Conservation (phyloP, 1,139 yeast genomes). For the Yamadazyma diospyri region DNA sequence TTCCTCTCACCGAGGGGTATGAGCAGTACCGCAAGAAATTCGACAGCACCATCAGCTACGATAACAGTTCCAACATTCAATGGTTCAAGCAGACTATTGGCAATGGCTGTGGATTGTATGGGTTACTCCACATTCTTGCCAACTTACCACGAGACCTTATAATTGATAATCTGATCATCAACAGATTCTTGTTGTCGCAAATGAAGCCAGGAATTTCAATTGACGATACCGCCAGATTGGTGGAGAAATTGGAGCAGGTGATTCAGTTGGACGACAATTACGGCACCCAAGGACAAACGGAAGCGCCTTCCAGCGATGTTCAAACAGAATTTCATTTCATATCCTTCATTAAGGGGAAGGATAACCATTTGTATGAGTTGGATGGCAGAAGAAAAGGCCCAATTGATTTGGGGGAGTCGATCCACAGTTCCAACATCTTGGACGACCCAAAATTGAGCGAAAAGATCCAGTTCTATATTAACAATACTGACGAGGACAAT, state of each 20-base stretch:
- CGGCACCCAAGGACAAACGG: conserved; percentile 73
- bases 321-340: conserved; percentile 76
- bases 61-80: conserved; percentile 12
- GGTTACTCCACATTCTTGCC: conserved; percentile 69
- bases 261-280: conserved; percentile 52
- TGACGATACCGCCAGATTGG: conserved; percentile 40
- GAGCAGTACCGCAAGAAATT: conserved; percentile 44
- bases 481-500: conserved; percentile 55
- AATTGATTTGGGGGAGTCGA: conserved; percentile 52
- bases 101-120: conserved; percentile 94
- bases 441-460: conserved; percentile 47
- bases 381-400: conserved; percentile 90
- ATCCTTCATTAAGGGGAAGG: conserved; percentile 58
- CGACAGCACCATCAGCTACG: conserved; percentile 24
- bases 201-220: conserved; percentile 19
- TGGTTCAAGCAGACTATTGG: conserved; percentile 86
- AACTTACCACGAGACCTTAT: conserved; percentile 54
- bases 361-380: conserved; percentile 69
- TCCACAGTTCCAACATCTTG: conserved; percentile 44
- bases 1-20: conserved; percentile 68
- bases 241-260: conserved; percentile 50
- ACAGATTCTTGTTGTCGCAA: conserved; percentile 21
- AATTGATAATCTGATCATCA: conserved; percentile 33
- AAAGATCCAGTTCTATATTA: conserved; percentile 65
- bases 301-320: conserved; percentile 69